Evolutionary conservation across 768 basidiomycete genomes (phyloP), one percentile per base, ranked within the genome.

Genomic region (Rickenella mellea): DNA sequence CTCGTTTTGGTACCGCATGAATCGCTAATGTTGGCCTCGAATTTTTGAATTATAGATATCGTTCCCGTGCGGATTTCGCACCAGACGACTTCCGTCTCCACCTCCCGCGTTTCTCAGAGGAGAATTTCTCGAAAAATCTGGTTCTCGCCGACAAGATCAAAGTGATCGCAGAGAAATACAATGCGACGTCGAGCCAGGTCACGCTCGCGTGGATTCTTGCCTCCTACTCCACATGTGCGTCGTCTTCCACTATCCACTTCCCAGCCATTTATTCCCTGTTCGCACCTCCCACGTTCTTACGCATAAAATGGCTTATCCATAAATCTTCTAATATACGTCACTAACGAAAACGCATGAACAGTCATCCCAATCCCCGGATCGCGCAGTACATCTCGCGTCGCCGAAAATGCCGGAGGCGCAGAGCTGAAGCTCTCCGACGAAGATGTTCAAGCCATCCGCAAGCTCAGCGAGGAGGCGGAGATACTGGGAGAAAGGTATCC

Each of bases 181-280:
- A 19, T 30, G 46, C 41, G 7, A 55, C 58, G 0, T 31, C 54
- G 1, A 49, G 51, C 11, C 60, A 64, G 42, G 39, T 63, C 5
- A 51, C 55, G 6, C 43, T 64, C 12, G 62, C 63, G 2, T 64
- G 62, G 62, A 53, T 60, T 17, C 49, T 52, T 14, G 48, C 58
- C 21, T 11, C 22, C 20, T 14, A n/a, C 22, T n/a, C 14, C 32
- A 21, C 6, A 35, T 35, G 32, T 6, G 15, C 6, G 22, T n/a
- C 14, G 32, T 33, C 21, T 21, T 33, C 5, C 8, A 33, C 14
- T 6, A n/a, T 33, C 32, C 14, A 14, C 32, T 33, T 5, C n/a
- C n/a, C n/a, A n/a, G n/a, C n/a, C n/a, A n/a, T n/a, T n/a, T n/a
- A n/a, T n/a, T n/a, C n/a, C n/a, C n/a, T n/a, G n/a, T n/a, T n/a